A percentile compares a stretch with the other conserved stretches of the same genome.
Evolutionary conservation across 169 alveolate species (phyloP).

Genomic region (Cryptosporidium tyzzeri): DNA sequence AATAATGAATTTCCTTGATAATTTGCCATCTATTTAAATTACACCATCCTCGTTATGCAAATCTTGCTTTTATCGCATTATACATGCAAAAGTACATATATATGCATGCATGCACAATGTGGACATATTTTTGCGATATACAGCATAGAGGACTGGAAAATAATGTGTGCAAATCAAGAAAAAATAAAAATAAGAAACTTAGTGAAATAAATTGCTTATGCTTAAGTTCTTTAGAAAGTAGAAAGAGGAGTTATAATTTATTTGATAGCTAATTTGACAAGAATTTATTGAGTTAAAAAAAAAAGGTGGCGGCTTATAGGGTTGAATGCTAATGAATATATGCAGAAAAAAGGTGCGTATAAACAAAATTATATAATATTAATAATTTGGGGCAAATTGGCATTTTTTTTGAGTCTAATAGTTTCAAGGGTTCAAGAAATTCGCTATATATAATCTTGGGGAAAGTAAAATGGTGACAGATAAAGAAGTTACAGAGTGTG

Average conservation of each 20-base stretch:
- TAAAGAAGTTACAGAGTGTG: slow-evolving; percentile 3
- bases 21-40: too few species aligned
- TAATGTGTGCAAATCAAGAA: slow-evolving; percentile 16
- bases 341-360: background rate
- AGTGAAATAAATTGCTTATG: background rate
- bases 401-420: background rate
- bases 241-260: background rate
- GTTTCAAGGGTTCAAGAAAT: background rate
- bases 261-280: background rate
- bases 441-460: background rate
- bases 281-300: background rate
- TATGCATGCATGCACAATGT: slow-evolving; percentile 56
- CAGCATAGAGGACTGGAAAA: slow-evolving; percentile 11
- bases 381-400: background rate
- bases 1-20: background rate
- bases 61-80: background rate
- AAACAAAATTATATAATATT: background rate
- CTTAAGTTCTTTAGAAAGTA: background rate
- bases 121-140: slow-evolving; percentile 37
- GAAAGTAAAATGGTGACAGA: background rate
- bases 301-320: background rate
- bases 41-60: too few species aligned
- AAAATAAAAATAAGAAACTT: background rate
- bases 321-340: background rate
- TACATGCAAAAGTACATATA: background rate